Base-by-base conservation (phyloP, 352 stramenopile genomes). In the Pythium inflatum region DNA sequence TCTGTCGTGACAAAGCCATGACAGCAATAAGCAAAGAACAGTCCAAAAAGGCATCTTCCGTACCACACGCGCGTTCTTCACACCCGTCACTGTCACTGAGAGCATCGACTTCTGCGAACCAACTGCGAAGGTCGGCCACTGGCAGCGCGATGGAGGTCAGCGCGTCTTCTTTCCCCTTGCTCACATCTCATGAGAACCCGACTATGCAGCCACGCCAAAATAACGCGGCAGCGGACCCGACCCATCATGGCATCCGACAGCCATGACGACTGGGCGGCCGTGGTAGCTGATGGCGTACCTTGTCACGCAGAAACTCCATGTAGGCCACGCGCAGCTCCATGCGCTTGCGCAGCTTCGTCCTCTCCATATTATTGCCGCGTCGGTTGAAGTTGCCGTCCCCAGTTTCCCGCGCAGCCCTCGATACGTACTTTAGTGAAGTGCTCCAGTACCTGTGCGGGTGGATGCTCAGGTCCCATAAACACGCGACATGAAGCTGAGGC, bases 281-380 rank as follows among this genome's bases (percentile, higher is more conserved):
- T 22, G 18, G 11, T 60, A 25, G 18, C 2, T 25, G n/a, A 51
- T 28, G 2, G 24, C 31, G 18, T 49, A 74, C 68, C 34, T 61
- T 48, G 4, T 59, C 61, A 22, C 36, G 43, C 13, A 74, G 55
- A 40, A 27, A 5, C 55, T 74, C 68, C 68, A 74, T 74, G 36
- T 63, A 66, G 25, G 40, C 33, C 36, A 66, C 61, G 12, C 68
- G 68, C 46, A 74, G 36, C 45, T 74, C 68, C 53, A 74, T 46
- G 28, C 46, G 60, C 61, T 74, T 74, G 16, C 5, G 6, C 16
- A 4, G 12, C 54, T 50, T 43, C n/a, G 31, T 27, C 51, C 30
- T 38, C 18, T 40, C 50, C 40, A 49, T 55, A 24, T 14, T 41
- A 36, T 22, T 27, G 30, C 43, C 36, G 61, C 66, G 27, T 28